A percentile compares a stretch with the other conserved stretches of the same genome.
phyloP scores from a whole-genome alignment of 176 grass and related monocot genomes.

The Hordeum marinum region DNA sequence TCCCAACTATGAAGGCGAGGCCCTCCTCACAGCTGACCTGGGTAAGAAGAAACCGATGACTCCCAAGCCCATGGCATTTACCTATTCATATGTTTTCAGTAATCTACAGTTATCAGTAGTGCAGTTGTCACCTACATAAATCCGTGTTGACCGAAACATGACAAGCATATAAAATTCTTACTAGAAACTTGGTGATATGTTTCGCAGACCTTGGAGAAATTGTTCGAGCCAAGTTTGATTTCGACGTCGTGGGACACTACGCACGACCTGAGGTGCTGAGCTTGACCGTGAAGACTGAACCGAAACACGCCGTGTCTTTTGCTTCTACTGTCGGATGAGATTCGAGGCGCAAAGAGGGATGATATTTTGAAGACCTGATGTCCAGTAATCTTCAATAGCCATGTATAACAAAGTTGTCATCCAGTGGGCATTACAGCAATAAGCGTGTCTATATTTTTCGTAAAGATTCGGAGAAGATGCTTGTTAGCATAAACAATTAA shows the following conservation, averaged over 20 bases:
- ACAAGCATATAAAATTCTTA: not conserved
- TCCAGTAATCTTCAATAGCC: not conserved
- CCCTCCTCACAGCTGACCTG: constrained; percentile 79
- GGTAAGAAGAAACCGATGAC: constrained; percentile 40
- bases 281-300: constrained; percentile 61
- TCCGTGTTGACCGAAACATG: not conserved
- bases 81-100: not conserved
- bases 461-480: not conserved
- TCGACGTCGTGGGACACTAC: constrained; percentile 92
- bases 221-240: constrained; percentile 87
- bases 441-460: constrained; percentile 2
- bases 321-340: constrained; percentile 34
- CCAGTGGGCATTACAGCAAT: not conserved
- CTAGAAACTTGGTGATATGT: not conserved
- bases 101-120: not conserved
- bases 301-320: constrained; percentile 60
- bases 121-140: not conserved
- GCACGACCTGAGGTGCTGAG: constrained; percentile 84
- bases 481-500: not conserved
- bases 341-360: not conserved
- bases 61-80: not conserved
- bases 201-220: constrained; percentile 86
- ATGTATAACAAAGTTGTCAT: not conserved
- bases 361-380: not conserved
- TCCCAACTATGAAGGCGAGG: constrained; percentile 89